Base-by-base conservation (phyloP, 768 basidiomycete species). In the Cyclocybe cylindracea region DNA sequence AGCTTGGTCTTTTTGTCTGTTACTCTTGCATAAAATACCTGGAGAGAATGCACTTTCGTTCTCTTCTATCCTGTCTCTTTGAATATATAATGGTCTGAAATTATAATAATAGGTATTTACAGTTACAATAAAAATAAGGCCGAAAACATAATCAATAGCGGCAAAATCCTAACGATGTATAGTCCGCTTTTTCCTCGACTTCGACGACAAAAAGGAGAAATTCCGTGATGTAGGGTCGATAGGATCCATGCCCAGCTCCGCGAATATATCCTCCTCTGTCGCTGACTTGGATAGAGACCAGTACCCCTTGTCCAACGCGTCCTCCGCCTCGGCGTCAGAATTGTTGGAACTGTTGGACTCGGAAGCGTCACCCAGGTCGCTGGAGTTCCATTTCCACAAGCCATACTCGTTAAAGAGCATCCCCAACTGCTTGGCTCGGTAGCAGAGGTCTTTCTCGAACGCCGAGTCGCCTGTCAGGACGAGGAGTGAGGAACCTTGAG, bases 361-460 rank as follows among this genome's bases (percentile, higher is more conserved):
- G 40, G 32, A 44, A 32, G 38, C 7, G 24, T 32, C 32, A 39
- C 9, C 14, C 7, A 14, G 31, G 16, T 48, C 49, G 19, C 54
- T 55, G 8, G 29, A 10, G 32, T 66, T 68, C 82, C 83, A 86
- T 44, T 66, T 71, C 87, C 87, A 89, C 3, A 89, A 68, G 10
- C 87, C 87, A 55, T 73, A 79, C 56, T 84, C 82, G 56, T 85
- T 79, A 29, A 89, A 70, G 33, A 76, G 69, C 59, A 86, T 57
- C 11, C 78, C 79, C 2, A 72, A 58, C 39, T 66, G 69, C 5
- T 59, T 46, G 0, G 87, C 87, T 36, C 70, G 68, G 16, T 56
- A 61, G 32, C 72, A 71, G 2, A 81, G 53, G 38, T 76, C 67
- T 44, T 69, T 66, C 38, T 69, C 65, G 61, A 86, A 85, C 19